phyloP scores from a whole-genome alignment of 2,329 filamentous ascomycete genomes.

The Aspergillus sojae region DNA sequence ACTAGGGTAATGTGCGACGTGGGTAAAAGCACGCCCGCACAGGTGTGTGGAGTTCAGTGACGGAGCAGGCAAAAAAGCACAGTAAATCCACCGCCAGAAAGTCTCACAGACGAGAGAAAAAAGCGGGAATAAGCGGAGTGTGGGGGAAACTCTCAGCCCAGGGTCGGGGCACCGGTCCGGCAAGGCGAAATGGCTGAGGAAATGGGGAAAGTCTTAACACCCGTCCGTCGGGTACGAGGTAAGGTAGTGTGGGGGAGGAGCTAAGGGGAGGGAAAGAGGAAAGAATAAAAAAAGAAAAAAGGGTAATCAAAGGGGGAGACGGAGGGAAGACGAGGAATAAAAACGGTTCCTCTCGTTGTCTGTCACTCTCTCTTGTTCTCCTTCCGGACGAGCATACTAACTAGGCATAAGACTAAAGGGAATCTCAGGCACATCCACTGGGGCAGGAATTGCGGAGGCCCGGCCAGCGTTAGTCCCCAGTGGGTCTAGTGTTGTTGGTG shows the following conservation, averaged over 20 bases:
- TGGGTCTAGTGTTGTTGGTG: constrained; percentile 14
- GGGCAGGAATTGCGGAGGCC: constrained; percentile 13
- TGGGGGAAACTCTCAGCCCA: constrained; percentile 33
- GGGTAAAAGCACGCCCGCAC: constrained; percentile 9
- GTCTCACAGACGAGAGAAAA: background rate
- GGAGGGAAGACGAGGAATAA: constrained; percentile 30
- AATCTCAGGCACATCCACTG: constrained; percentile 15
- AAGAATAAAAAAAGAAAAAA: constrained; percentile 24
- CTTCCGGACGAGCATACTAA: constrained; percentile 1
- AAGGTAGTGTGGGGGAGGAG: constrained; percentile 10
- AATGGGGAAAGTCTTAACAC: constrained; percentile 2
- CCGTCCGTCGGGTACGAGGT: constrained; percentile 5
- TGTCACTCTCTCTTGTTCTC: constrained; percentile 1
- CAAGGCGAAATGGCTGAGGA: constrained; percentile 23
- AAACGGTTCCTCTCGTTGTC: background rate
- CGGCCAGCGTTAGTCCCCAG: constrained; percentile 19
- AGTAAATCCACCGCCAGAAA: constrained; percentile 4
- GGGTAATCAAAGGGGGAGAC: constrained; percentile 6
- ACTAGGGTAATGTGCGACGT: constrained; percentile 9
- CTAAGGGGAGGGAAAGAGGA: constrained; percentile 11
- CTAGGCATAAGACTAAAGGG: constrained; percentile 15
- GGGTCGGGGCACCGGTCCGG: constrained; percentile 37
- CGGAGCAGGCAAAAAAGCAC: background rate
- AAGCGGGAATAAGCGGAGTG: constrained; percentile 36
- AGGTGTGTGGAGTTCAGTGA: constrained; percentile 6